Percentiles rank a stretch among this genome's conserved stretches.
Evolutionary conservation across 2,329 filamentous ascomycete species (phyloP).

Genomic region (Aspergillus fijiensis): DNA sequence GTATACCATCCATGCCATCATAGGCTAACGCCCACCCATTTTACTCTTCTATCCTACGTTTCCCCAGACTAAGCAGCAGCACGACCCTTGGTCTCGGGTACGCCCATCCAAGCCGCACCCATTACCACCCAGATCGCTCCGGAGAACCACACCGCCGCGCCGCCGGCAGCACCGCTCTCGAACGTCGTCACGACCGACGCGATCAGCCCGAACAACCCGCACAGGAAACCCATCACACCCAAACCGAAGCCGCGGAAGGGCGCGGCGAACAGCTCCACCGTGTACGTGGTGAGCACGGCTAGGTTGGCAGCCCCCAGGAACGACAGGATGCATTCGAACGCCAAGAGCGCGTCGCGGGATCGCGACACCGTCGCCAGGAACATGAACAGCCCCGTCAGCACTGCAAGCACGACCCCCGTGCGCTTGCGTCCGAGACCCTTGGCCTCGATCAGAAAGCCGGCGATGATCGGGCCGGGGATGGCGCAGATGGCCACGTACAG

Average conservation of each 20-base stretch:
- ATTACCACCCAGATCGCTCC: slow-evolving; percentile 21
- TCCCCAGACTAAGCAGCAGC: background rate
- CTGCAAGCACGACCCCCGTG: slow-evolving; percentile 16
- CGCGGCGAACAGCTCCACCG: slow-evolving; percentile 17
- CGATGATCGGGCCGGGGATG: slow-evolving; percentile 19
- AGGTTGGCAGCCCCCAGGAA: slow-evolving; percentile 16
- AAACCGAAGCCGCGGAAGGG: slow-evolving; percentile 15
- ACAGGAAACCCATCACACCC: slow-evolving; percentile 14
- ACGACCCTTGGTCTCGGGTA: slow-evolving; percentile 4
- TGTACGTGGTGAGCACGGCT: slow-evolving; percentile 19
- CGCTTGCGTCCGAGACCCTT: slow-evolving; percentile 16
- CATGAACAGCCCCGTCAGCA: slow-evolving; percentile 21
- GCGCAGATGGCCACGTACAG: slow-evolving; percentile 17
- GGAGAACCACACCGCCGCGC: slow-evolving; percentile 21
- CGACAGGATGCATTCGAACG: slow-evolving; percentile 18
- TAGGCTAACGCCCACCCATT: too few relatives aligned
- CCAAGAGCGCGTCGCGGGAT: slow-evolving; percentile 13
- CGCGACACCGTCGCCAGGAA: slow-evolving; percentile 14
- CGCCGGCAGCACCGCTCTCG: slow-evolving; percentile 3
- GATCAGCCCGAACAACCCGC: slow-evolving; percentile 19
- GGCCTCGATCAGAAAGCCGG: slow-evolving; percentile 14
- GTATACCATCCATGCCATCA: background rate
- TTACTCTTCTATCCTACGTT: background rate
- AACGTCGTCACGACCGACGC: slow-evolving; percentile 16
- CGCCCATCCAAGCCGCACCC: slow-evolving; percentile 19